These are phyloP conservation scores for Barnettozyma salicaria DNA, from an alignment of 805 yeast species.

Conservation along the genomic window DNA sequence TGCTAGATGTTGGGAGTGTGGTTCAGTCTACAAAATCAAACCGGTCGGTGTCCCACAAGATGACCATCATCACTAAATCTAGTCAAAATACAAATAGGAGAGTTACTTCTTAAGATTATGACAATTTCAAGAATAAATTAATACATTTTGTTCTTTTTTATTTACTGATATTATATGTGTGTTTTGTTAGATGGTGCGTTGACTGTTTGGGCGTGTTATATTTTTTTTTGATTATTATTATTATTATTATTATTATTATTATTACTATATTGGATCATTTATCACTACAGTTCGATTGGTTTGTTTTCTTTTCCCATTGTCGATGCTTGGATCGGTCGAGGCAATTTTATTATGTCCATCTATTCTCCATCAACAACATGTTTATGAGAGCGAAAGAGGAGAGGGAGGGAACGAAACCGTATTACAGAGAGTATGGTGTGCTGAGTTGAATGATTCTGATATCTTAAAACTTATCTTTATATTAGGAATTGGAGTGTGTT, in stretches of 20 bases:
- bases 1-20: constrained; percentile 98
- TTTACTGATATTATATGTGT: background rate
- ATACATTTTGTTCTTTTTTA: background rate
- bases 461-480: too few relatives aligned
- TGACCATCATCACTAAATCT: constrained; percentile 33
- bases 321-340: too few relatives aligned
- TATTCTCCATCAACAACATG: too few relatives aligned
- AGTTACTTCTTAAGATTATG: background rate
- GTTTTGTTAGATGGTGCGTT: background rate
- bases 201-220: background rate
- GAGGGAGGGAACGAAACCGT: too few relatives aligned
- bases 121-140: background rate
- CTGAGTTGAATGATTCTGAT: too few relatives aligned
- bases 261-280: too few relatives aligned
- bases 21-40: constrained; percentile 86
- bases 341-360: too few relatives aligned
- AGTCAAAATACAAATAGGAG: background rate
- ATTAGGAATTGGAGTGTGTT: too few relatives aligned
- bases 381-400: too few relatives aligned
- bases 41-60: constrained; percentile 75
- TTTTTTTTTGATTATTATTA: constrained; percentile 6
- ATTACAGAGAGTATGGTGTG: too few relatives aligned
- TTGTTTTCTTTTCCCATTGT: too few relatives aligned
- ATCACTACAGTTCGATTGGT: too few relatives aligned
- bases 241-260: constrained; percentile 3